Evolutionary conservation across 148 eudicot species (phyloP).

Genomic region (Pharnaceum exiguum): DNA sequence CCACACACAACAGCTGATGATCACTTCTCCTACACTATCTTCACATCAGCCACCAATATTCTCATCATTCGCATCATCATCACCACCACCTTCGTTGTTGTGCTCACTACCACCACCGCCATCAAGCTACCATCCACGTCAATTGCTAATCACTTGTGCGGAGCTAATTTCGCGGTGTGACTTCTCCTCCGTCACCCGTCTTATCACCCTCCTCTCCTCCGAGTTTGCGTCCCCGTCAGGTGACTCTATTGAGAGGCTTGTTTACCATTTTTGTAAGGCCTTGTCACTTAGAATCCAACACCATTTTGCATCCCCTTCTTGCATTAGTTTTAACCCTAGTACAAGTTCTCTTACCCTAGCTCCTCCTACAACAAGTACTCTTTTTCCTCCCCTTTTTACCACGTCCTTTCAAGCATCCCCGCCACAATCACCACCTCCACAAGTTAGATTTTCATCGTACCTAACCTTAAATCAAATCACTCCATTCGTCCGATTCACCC

Average conservation of each 20-base stretch:
- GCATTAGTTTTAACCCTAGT: conserved; percentile 8
- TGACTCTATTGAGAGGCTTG: conserved; percentile 62
- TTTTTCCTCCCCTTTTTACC: conserved; percentile 8
- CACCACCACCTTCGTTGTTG: conserved; percentile 1
- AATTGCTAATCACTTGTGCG: conserved; percentile 61
- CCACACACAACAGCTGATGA: neutral
- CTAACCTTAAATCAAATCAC: conserved; percentile 70
- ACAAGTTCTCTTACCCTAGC: conserved; percentile 10
- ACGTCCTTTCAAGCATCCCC: neutral
- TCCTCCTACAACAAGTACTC: neutral
- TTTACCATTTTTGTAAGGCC: conserved; percentile 59
- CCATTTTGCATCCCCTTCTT: conserved; percentile 6
- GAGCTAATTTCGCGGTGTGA: conserved; percentile 59
- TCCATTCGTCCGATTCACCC: conserved; percentile 73
- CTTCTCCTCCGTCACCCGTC: conserved; percentile 60
- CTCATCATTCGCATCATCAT: neutral
- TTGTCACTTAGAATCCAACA: conserved; percentile 44
- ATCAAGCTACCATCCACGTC: conserved; percentile 36
- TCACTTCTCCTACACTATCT: neutral
- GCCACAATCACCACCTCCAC: neutral
- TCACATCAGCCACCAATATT: neutral
- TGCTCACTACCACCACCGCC: conserved; percentile 22
- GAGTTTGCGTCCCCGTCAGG: conserved; percentile 54
- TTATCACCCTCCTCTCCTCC: conserved; percentile 45
- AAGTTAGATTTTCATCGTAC: conserved; percentile 40